Conservation (phyloP, 331 rosid species). For the Pyracantha coccinea region DNA sequence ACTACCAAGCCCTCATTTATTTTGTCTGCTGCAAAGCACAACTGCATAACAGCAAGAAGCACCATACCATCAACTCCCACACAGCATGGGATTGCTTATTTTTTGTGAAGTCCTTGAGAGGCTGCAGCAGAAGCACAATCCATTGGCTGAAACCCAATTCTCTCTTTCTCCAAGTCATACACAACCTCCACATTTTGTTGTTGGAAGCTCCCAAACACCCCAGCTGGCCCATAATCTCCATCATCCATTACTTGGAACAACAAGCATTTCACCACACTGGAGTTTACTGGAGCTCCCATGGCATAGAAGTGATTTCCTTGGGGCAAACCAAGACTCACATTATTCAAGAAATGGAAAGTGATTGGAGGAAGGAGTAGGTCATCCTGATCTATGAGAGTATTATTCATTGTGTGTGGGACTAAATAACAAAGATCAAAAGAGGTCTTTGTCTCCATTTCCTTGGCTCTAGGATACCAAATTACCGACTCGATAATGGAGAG, state of each 20-base stretch:
- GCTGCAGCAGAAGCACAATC: constrained; percentile 43
- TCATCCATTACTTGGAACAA: constrained; percentile 41
- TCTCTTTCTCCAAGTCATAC: constrained; percentile 42
- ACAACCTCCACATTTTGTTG: constrained; percentile 52
- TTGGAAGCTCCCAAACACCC: constrained; percentile 51
- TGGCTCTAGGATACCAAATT: constrained; percentile 35
- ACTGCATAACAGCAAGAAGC: background rate
- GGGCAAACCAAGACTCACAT: constrained; percentile 31
- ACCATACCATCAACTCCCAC: background rate
- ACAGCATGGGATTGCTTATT: background rate
- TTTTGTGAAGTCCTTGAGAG: constrained; percentile 18
- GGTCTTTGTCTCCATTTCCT: constrained; percentile 24
- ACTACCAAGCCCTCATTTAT: background rate
- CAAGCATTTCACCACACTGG: constrained; percentile 36
- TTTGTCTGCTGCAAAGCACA: constrained; percentile 1
- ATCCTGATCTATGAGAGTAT: background rate
- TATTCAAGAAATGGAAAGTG: constrained; percentile 39
- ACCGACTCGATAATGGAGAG: constrained; percentile 23
- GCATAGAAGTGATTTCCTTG: constrained; percentile 41
- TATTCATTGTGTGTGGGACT: constrained; percentile 18
- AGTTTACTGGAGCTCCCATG: constrained; percentile 41
- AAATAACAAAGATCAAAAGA: constrained; percentile 46
- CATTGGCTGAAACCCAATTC: constrained; percentile 41
- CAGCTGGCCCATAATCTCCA: constrained; percentile 38
- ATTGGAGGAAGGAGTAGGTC: constrained; percentile 26